Percentiles rank a stretch among this genome's conserved stretches.
These are phyloP conservation scores for Mycena vulgaris DNA, from an alignment of 768 basidiomycete species.

Conservation along the genomic window DNA sequence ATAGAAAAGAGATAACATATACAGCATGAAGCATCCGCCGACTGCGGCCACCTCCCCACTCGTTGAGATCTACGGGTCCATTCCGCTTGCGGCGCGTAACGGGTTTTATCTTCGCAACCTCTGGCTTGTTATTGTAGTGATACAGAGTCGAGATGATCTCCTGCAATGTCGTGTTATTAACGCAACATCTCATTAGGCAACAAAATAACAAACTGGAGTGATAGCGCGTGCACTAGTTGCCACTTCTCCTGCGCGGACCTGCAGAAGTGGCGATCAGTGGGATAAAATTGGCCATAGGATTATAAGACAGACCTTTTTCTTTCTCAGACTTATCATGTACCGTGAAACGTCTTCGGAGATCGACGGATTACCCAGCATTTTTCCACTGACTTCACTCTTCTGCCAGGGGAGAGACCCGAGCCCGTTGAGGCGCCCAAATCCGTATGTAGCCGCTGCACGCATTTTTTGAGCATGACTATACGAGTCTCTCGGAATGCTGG, in stretches of 20 bases:
- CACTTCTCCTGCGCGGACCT: conserved; percentile 42
- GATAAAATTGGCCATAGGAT: not conserved
- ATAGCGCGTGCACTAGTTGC: conserved; percentile 47
- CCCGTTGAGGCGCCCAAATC: conserved; percentile 44
- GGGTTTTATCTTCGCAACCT: conserved; percentile 39
- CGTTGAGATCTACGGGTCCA: conserved; percentile 15
- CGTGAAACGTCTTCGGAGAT: conserved; percentile 43
- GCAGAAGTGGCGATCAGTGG: not conserved
- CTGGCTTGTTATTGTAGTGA: conserved; percentile 42
- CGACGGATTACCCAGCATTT: conserved; percentile 49
- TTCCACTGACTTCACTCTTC: conserved; percentile 39
- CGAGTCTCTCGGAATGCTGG: conserved; percentile 25
- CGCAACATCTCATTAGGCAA: not conserved
- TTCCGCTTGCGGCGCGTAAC: conserved; percentile 34
- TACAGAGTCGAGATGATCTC: conserved; percentile 43
- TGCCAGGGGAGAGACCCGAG: conserved; percentile 48
- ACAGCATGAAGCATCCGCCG: conserved; percentile 48
- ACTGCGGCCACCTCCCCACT: conserved; percentile 43
- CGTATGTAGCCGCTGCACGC: conserved; percentile 49
- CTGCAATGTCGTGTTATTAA: no score
- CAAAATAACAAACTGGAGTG: conserved; percentile 40
- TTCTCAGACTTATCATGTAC: conserved; percentile 47
- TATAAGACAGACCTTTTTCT: conserved; percentile 40
- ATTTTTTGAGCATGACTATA: conserved; percentile 57
- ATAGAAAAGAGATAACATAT: conserved; percentile 51